These are phyloP conservation scores for Serendipita sp. DNA, from an alignment of 768 basidiomycete genomes.

Conservation along the genomic window DNA sequence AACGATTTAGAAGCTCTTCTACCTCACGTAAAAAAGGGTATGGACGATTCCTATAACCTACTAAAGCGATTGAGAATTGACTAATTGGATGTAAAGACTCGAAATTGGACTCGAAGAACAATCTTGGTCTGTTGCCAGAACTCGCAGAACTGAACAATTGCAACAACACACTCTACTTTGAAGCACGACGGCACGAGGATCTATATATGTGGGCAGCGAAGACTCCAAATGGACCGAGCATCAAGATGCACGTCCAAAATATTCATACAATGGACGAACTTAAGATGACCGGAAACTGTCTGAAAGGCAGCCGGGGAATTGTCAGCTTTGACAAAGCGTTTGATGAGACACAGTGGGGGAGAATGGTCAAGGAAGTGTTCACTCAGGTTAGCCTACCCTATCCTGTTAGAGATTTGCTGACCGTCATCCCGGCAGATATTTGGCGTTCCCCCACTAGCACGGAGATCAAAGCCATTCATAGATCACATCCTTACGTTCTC, in stretches of 20 bases:
- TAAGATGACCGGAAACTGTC: constrained; percentile 97
- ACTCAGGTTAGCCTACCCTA: constrained; percentile 52
- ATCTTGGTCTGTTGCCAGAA: constrained; percentile 82
- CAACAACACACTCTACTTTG: constrained; percentile 94
- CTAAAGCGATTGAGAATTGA: background rate
- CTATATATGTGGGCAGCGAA: constrained; percentile 94
- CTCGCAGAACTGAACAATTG: constrained; percentile 95
- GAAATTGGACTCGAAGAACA: constrained; percentile 93
- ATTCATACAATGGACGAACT: constrained; percentile 99
- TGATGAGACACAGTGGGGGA: constrained; percentile 76
- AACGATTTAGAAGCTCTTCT: constrained; percentile 78
- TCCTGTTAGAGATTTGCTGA: background rate
- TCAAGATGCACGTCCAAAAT: constrained; percentile 96
- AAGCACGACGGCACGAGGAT: constrained; percentile 89
- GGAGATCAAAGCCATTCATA: constrained; percentile 89
- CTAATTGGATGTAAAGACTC: constrained; percentile 41
- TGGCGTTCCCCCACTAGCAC: constrained; percentile 78
- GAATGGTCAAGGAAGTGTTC: constrained; percentile 80
- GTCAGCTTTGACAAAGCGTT: constrained; percentile 85
- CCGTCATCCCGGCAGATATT: constrained; percentile 52
- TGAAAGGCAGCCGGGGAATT: constrained; percentile 86
- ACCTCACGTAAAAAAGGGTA: constrained; percentile 95
- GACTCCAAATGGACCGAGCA: constrained; percentile 92
- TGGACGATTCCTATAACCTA: constrained; percentile 12
- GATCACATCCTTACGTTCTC: constrained; percentile 97